phyloP scores from a whole-genome alignment of 2,329 filamentous ascomycete species.

The Plectosphaerella plurivora region DNA sequence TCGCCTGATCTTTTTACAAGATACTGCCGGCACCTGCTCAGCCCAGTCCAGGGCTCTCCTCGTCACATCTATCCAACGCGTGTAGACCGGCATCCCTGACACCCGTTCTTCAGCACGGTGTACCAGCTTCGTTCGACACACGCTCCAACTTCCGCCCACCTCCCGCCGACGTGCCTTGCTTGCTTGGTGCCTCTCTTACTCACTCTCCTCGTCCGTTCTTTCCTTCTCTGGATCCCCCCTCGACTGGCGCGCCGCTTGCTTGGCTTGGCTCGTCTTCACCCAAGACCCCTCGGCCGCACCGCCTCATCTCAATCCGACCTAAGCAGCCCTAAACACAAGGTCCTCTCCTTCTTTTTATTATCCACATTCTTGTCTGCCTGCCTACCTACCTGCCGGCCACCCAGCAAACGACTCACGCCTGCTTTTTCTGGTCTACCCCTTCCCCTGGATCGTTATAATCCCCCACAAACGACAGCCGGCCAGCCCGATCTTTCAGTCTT shows the following conservation, averaged over 20 bases:
- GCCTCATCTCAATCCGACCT: not conserved
- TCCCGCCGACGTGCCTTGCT: not conserved
- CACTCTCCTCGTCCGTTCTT: constrained; percentile 1
- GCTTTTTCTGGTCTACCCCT: not conserved
- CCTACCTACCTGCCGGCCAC: not conserved
- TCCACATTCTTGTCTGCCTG: not conserved
- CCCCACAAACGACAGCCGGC: not conserved
- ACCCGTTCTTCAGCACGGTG: no score
- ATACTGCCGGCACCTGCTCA: no score
- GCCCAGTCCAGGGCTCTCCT: not conserved
- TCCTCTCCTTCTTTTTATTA: not conserved
- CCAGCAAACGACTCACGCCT: not conserved
- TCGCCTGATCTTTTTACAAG: no score
- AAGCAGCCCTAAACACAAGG: not conserved
- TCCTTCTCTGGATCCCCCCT: not conserved
- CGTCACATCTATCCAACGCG: constrained; percentile 3
- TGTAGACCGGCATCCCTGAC: no score
- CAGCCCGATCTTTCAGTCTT: not conserved
- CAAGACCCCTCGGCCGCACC: not conserved
- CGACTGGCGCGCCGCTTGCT: not conserved
- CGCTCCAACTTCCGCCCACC: not conserved
- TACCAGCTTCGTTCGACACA: no score
- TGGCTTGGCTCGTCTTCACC: not conserved
- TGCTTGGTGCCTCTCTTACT: not conserved
- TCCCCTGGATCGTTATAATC: not conserved